Evolutionary conservation across 768 basidiomycete species (phyloP).

Genomic region (Boletus edulis): DNA sequence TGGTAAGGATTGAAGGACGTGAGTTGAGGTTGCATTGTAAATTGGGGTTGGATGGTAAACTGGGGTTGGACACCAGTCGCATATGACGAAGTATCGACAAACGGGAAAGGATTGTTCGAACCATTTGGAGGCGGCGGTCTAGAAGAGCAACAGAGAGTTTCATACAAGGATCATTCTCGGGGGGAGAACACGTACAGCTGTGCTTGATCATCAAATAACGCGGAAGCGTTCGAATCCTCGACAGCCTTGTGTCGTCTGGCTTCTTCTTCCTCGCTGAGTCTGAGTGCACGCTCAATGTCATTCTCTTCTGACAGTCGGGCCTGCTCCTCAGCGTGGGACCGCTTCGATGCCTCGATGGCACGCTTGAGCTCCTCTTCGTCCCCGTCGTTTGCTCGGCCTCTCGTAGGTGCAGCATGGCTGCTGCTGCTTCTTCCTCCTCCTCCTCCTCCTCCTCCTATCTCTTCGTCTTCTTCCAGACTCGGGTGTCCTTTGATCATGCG

Average conservation of each 20-base stretch:
- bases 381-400: slow-evolving; percentile 28
- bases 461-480: slow-evolving; percentile 35
- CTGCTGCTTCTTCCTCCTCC: neutral
- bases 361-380: slow-evolving; percentile 83
- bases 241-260: slow-evolving; percentile 65
- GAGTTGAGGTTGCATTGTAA: slow-evolving; percentile 74
- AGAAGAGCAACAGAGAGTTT: slow-evolving; percentile 1
- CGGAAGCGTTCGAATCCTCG: slow-evolving; percentile 67
- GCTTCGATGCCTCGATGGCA: slow-evolving; percentile 92
- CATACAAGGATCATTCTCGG: neutral
- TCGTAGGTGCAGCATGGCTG: slow-evolving; percentile 15
- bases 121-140: slow-evolving; percentile 33
- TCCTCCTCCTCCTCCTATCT: neutral
- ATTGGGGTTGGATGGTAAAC: slow-evolving; percentile 77
- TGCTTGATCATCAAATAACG: slow-evolving; percentile 85
- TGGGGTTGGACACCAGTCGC: slow-evolving; percentile 65
- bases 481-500: slow-evolving; percentile 75
- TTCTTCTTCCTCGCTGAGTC: slow-evolving; percentile 90
- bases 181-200: slow-evolving; percentile 57
- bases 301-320: slow-evolving; percentile 62
- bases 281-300: slow-evolving; percentile 82
- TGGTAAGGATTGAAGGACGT: slow-evolving; percentile 94
- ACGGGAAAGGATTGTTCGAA: slow-evolving; percentile 56
- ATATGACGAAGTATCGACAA: slow-evolving; percentile 59
- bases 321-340: slow-evolving; percentile 67